Conservation (phyloP, 768 basidiomycete species). For the Wakefieldia striispora region DNA sequence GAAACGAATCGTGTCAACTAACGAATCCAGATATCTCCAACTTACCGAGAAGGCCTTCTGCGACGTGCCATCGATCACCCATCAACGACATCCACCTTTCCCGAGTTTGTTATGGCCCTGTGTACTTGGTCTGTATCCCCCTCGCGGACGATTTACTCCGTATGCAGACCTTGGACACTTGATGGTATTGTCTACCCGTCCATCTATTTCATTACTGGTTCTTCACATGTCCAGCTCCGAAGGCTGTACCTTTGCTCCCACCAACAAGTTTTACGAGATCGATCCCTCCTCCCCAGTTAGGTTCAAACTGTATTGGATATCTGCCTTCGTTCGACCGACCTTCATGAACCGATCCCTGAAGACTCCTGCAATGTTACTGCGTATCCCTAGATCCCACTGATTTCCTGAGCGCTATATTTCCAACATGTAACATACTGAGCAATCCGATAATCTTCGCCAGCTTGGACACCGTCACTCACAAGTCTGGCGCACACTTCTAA, state of each 20-base stretch:
- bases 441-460: background rate
- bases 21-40: background rate
- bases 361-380: background rate
- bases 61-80: no score
- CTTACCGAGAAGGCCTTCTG: background rate
- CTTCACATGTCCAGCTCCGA: background rate
- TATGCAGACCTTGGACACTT: background rate
- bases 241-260: background rate
- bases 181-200: background rate
- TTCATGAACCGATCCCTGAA: background rate
- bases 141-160: background rate
- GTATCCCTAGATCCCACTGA: background rate
- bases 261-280: background rate
- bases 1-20: background rate
- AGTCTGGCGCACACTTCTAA: slow-evolving; percentile 1
- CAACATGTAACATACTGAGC: background rate
- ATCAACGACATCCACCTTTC: background rate
- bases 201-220: background rate
- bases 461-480: background rate
- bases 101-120: background rate
- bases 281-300: background rate
- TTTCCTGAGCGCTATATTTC: background rate
- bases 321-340: background rate
- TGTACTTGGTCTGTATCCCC: background rate
- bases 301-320: background rate